These are phyloP conservation scores for Nigrospora sphaerica DNA, from an alignment of 2,329 filamentous ascomycete species.

Conservation along the genomic window DNA sequence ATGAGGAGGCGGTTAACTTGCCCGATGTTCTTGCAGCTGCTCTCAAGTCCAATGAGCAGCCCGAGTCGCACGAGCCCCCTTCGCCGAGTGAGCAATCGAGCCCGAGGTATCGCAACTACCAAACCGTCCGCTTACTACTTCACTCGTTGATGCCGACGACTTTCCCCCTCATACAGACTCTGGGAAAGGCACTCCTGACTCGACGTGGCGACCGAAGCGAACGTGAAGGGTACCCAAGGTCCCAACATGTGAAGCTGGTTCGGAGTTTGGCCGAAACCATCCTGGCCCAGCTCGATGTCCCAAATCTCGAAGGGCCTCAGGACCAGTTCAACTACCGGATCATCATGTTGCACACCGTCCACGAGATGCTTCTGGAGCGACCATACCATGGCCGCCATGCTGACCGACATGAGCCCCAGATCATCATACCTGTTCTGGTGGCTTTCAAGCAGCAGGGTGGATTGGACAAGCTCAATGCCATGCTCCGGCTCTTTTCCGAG, in stretches of 20 bases:
- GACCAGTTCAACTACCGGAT: slow-evolving; percentile 77
- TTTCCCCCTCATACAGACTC: slow-evolving; percentile 77
- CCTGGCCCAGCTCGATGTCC: slow-evolving; percentile 55
- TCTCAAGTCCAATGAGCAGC: slow-evolving; percentile 14
- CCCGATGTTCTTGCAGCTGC: slow-evolving; percentile 15
- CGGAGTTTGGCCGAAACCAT: slow-evolving; percentile 65
- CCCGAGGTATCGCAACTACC: slow-evolving; percentile 62
- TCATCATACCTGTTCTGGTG: slow-evolving; percentile 70
- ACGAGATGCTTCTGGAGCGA: slow-evolving; percentile 72
- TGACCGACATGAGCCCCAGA: slow-evolving; percentile 42
- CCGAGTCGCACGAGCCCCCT: slow-evolving; percentile 5
- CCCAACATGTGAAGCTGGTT: slow-evolving; percentile 48
- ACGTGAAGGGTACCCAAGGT: slow-evolving; percentile 52
- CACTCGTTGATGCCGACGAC: slow-evolving; percentile 72
- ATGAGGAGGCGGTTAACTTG: slow-evolving; percentile 19
- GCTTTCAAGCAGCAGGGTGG: slow-evolving; percentile 81
- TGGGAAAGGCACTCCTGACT: slow-evolving; percentile 74
- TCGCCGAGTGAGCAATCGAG: slow-evolving; percentile 19
- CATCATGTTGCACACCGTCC: slow-evolving; percentile 69
- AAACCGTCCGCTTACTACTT: slow-evolving; percentile 68
- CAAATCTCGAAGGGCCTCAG: slow-evolving; percentile 37
- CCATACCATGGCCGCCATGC: slow-evolving; percentile 32
- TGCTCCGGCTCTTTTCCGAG: slow-evolving; percentile 62
- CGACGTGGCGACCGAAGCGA: slow-evolving; percentile 46
- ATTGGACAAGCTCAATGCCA: slow-evolving; percentile 63